A percentile compares a stretch with the other conserved stretches of the same genome.
These are phyloP conservation scores for Rhodomyrtus tomentosa DNA, from an alignment of 345 rosid species.

Conservation along the genomic window DNA sequence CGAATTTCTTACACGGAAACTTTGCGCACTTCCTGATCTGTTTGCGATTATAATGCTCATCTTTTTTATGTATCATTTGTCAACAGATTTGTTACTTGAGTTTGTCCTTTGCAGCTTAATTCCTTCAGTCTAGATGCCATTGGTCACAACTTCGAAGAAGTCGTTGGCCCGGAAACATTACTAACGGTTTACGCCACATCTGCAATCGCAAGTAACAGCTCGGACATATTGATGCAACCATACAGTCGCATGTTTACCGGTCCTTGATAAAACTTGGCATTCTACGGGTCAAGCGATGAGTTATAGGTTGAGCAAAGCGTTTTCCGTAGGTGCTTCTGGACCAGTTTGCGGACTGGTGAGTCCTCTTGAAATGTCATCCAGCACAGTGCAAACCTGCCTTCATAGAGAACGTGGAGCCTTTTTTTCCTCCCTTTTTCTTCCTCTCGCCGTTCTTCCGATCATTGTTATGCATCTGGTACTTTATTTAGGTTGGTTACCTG, in stretches of 20 bases:
- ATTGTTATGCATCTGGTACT: neutral
- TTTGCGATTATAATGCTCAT: conserved; percentile 1
- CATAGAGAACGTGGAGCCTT: neutral
- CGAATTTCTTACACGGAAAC: conserved; percentile 71
- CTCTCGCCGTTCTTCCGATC: neutral
- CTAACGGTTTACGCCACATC: conserved; percentile 70
- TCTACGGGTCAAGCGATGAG: conserved; percentile 68
- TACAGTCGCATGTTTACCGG: neutral
- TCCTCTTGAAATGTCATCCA: neutral
- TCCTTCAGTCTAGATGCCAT: conserved; percentile 50
- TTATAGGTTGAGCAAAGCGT: conserved; percentile 51
- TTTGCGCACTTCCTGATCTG: conserved; percentile 69
- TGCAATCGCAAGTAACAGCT: conserved; percentile 61
- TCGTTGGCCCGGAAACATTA: conserved; percentile 62
- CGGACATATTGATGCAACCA: conserved; percentile 3
- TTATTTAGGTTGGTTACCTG: conserved; percentile 56
- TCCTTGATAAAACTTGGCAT: conserved; percentile 11
- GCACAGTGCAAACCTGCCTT: neutral
- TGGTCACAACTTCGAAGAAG: conserved; percentile 61
- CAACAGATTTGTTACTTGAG: neutral
- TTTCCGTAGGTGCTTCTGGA: conserved; percentile 89
- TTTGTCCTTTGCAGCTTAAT: conserved; percentile 44
- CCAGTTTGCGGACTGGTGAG: conserved; percentile 80
- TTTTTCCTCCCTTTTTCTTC: neutral
- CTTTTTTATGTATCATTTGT: neutral